These are phyloP conservation scores for Ophiostoma montium DNA, from an alignment of 2,329 filamentous ascomycete species.

Conservation along the genomic window DNA sequence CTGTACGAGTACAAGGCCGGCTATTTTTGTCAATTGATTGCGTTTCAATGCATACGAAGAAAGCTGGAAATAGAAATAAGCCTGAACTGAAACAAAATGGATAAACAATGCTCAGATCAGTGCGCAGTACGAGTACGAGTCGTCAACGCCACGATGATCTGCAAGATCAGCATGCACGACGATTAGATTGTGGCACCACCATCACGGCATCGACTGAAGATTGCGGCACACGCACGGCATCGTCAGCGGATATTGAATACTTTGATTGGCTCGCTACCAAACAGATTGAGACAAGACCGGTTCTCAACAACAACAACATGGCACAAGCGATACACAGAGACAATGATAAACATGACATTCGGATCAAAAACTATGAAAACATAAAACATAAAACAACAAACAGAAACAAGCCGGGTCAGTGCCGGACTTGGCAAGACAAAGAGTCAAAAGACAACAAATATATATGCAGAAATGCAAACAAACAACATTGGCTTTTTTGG, in stretches of 20 bases:
- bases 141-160: neutral
- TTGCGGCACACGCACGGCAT: too few species aligned
- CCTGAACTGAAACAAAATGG: neutral
- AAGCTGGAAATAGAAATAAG: too few species aligned
- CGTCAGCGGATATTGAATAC: too few species aligned
- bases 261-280: neutral
- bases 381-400: neutral
- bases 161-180: neutral
- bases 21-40: too few species aligned
- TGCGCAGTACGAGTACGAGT: too few species aligned
- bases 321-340: neutral
- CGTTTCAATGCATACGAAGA: too few species aligned
- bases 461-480: neutral
- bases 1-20: too few species aligned
- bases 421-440: neutral
- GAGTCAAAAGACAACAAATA: neutral
- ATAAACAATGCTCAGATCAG: neutral
- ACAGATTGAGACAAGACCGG: neutral
- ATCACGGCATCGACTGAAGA: neutral
- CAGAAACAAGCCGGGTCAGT: neutral
- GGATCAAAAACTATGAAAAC: neutral
- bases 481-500: neutral
- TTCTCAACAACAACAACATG: neutral
- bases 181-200: neutral
- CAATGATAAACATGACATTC: neutral